Conservation (phyloP, 1,139 yeast genomes). For the Yarrowia galli region DNA sequence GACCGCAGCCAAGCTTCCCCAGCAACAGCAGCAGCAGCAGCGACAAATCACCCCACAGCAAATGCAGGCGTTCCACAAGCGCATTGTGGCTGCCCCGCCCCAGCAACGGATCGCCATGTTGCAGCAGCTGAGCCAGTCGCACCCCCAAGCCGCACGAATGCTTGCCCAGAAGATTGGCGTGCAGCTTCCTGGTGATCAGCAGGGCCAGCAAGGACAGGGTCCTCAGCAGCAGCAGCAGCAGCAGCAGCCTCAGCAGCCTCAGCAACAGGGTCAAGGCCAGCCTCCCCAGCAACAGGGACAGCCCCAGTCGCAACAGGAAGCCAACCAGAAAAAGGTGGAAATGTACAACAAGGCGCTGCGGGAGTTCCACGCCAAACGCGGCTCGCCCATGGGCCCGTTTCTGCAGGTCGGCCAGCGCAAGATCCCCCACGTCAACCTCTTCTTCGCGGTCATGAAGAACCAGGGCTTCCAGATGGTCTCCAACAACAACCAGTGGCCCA, state of each 20-base stretch:
- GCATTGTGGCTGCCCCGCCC: slow-evolving; percentile 42
- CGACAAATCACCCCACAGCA: slow-evolving; percentile 43
- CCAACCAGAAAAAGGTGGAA: slow-evolving; percentile 22
- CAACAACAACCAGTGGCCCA: slow-evolving; percentile 27
- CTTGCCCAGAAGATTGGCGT: slow-evolving; percentile 33
- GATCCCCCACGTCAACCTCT: slow-evolving; percentile 24
- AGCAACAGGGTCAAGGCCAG: background rate
- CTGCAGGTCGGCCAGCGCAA: slow-evolving; percentile 19
- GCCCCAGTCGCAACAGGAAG: slow-evolving; percentile 1
- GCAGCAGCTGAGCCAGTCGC: slow-evolving; percentile 40
- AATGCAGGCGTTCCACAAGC: slow-evolving; percentile 44
- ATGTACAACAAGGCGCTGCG: slow-evolving; percentile 36
- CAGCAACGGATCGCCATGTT: slow-evolving; percentile 45
- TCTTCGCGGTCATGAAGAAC: slow-evolving; percentile 8
- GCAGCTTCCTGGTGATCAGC: slow-evolving; percentile 16
- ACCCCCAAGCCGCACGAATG: slow-evolving; percentile 31
- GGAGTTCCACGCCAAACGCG: slow-evolving; percentile 21
- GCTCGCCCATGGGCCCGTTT: slow-evolving; percentile 23
- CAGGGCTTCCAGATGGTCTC: slow-evolving; percentile 19
- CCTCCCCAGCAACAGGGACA: background rate
- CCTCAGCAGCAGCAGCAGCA: background rate
- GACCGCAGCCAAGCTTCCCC: slow-evolving; percentile 28
- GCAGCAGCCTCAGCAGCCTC: background rate
- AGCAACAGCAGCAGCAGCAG: slow-evolving; percentile 3
- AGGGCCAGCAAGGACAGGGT: background rate